Evolutionary conservation across 2,329 filamentous ascomycete genomes (phyloP).

Genomic region (Herpotrichia juniperi): DNA sequence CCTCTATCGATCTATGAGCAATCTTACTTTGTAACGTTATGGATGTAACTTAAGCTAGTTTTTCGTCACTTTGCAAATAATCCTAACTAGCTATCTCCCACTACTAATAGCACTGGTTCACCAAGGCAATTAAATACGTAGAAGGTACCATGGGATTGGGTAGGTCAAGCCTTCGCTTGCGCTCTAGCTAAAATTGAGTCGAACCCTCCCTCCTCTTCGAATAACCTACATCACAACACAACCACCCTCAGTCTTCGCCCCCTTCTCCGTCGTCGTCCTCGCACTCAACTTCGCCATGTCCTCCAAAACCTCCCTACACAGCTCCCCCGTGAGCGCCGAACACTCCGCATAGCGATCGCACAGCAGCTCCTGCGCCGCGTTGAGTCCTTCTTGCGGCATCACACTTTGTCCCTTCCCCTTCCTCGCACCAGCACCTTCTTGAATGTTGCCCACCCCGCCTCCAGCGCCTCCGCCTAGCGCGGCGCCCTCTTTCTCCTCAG

Average conservation of each 20-base stretch:
- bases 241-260: conserved; percentile 51
- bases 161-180: neutral
- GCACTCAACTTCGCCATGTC: conserved; percentile 64
- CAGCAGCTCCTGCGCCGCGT: conserved; percentile 63
- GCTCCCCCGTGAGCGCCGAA: conserved; percentile 65
- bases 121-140: no score
- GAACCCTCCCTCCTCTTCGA: neutral
- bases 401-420: conserved; percentile 49
- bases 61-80: no score
- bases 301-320: conserved; percentile 65
- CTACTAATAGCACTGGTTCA: no score
- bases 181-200: no score
- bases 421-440: no score
- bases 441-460: no score
- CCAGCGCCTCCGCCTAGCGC: no score
- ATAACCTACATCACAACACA: conserved; percentile 21
- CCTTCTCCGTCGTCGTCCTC: conserved; percentile 62
- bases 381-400: conserved; percentile 57
- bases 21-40: no score
- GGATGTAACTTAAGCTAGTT: no score
- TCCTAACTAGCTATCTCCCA: no score
- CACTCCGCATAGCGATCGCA: conserved; percentile 69
- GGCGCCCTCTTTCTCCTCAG: conserved; percentile 38
- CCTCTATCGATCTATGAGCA: no score
- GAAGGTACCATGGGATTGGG: no score